Percentiles rank a stretch among this genome's conserved stretches.
Evolutionary conservation across 306 rosid genomes (phyloP).

Genomic region (Begonia loranthoides): DNA sequence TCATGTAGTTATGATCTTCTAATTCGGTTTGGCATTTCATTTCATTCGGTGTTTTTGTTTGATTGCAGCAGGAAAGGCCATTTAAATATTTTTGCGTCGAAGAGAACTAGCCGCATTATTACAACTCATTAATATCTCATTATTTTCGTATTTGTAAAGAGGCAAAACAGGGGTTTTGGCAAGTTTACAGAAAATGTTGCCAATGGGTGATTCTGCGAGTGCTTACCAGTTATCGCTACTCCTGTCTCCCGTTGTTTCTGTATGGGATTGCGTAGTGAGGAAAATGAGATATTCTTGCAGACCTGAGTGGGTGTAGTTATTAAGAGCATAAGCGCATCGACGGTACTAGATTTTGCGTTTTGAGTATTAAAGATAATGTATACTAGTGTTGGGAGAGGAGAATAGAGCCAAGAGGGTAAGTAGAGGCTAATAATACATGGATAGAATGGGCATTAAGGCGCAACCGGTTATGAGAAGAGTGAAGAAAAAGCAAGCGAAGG

Average conservation of each 20-base stretch:
- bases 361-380: slow-evolving; percentile 38
- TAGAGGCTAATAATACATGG: slow-evolving; percentile 44
- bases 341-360: slow-evolving; percentile 29
- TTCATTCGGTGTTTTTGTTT: neutral
- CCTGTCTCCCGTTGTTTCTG: slow-evolving; percentile 89
- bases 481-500: slow-evolving; percentile 91
- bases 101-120: neutral
- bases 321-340: slow-evolving; percentile 24
- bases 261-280: slow-evolving; percentile 93
- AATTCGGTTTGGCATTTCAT: neutral
- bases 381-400: slow-evolving; percentile 15
- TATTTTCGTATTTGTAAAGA: neutral
- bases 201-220: slow-evolving; percentile 53
- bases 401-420: slow-evolving; percentile 11
- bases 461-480: slow-evolving; percentile 75
- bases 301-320: slow-evolving; percentile 98
- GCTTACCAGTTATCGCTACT: slow-evolving; percentile 65
- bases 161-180: slow-evolving; percentile 49
- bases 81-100: neutral
- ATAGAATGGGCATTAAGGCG: slow-evolving; percentile 69
- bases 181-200: slow-evolving; percentile 66
- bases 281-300: slow-evolving; percentile 96
- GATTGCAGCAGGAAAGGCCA: neutral
- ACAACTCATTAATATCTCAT: neutral
- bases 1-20: neutral